Evolutionary conservation across 345 rosid genomes (phyloP), one percentile per base, ranked within the genome.

Genomic region (Aquilaria malaccensis): DNA sequence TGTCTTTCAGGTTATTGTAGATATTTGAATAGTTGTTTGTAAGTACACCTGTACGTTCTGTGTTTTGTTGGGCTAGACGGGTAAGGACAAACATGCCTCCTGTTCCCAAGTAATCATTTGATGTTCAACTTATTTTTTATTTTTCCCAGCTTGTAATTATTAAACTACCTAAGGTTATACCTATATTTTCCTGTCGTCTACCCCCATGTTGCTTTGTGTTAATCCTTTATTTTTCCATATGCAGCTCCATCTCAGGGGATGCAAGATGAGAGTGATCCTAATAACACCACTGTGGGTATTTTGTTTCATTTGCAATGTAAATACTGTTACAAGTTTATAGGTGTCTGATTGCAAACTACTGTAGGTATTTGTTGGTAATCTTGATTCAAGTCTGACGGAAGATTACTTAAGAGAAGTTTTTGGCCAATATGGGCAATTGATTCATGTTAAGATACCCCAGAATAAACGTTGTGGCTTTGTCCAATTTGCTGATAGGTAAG

Each of bases 381-480:
- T 92, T 78, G 98, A 92, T 81, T 66, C 88, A 13, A 71, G 67
- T 54, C 83, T 87, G 5, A 83, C 85, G 1, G 98, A 92, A 68
- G 95, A 89, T 30, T 76, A 77, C 69, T 67, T 92, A 79, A 85
- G 85, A 75, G 83, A 77, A 58, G 79, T 87, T 48, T 92, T 92
- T 62, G 50, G 93, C 60, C 96, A 71, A 58, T 92, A 74, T n/a
- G 98, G 98, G 3, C 87, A 86, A 61, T 67, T 92, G 64, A 71
- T 82, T 12, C 94, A 88, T 65, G 98, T 88, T 64, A 91, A 91
- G 70, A 91, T 91, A 61, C 96, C 96, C 7, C 72, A 74, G 0
- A 89, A 87, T 51, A 91, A 91, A 66, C 82, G 95, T 12, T 92
- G 95, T 58, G 98, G 98, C 10, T 92, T 92, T 67, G 95, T 92